These are phyloP conservation scores for Tricholoma hemisulphureum DNA, from an alignment of 768 basidiomycete species.

Conservation along the genomic window DNA sequence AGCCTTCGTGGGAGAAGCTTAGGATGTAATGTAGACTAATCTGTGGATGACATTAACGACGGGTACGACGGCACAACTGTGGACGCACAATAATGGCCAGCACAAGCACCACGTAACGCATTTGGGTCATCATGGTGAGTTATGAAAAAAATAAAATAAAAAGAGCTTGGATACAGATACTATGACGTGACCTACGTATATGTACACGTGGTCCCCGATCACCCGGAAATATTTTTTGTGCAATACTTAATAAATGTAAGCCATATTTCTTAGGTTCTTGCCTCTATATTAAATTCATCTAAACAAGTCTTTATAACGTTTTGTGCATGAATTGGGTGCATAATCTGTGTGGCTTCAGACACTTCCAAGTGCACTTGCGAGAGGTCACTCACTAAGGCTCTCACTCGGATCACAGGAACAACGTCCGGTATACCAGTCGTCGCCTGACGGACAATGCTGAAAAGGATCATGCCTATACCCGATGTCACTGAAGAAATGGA, in stretches of 20 bases:
- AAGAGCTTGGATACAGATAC: too few relatives aligned
- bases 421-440: constrained; percentile 53
- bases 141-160: constrained; percentile 9
- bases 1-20: constrained; percentile 63
- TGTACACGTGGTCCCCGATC: too few relatives aligned
- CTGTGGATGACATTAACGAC: constrained; percentile 22
- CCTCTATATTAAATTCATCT: too few relatives aligned
- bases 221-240: too few relatives aligned
- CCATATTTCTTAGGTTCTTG: too few relatives aligned
- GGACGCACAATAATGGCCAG: constrained; percentile 45
- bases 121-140: constrained; percentile 51
- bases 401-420: constrained; percentile 74
- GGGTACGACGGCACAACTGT: not conserved
- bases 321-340: constrained; percentile 30
- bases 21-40: constrained; percentile 63
- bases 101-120: constrained; percentile 53
- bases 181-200: too few relatives aligned
- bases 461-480: constrained; percentile 82
- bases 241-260: too few relatives aligned
- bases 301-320: constrained; percentile 40
- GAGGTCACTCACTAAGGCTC: constrained; percentile 57
- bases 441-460: constrained; percentile 69
- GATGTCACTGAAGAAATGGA: constrained; percentile 83
- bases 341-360: constrained; percentile 32
- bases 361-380: constrained; percentile 1